phyloP scores from a whole-genome alignment of 2,329 filamentous ascomycete species.

The Claviceps purpurea region DNA sequence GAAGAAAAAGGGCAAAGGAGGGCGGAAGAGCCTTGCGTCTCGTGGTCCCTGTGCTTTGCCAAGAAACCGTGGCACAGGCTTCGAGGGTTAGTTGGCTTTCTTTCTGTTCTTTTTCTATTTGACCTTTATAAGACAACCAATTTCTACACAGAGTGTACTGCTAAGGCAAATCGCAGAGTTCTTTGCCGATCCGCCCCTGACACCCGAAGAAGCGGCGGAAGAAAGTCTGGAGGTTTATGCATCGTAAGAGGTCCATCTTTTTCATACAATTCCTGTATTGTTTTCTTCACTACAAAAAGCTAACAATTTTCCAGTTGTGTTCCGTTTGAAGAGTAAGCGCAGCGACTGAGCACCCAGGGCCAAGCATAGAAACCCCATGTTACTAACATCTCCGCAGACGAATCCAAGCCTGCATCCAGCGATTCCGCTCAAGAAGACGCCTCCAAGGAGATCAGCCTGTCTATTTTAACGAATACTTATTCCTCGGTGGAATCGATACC shows the following conservation, averaged over 20 bases:
- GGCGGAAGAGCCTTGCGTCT: constrained; percentile 6
- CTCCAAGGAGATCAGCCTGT: constrained; percentile 47
- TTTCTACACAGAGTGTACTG: not conserved
- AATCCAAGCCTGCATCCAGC: constrained; percentile 73
- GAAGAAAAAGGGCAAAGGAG: constrained; percentile 9
- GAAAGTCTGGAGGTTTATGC: constrained; percentile 56
- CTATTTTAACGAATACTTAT: constrained; percentile 69
- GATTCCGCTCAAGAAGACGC: constrained; percentile 65
- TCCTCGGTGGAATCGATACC: constrained; percentile 66
- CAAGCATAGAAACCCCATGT: not conserved
- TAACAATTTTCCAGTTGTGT: constrained; percentile 9
- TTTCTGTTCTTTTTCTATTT: not conserved
- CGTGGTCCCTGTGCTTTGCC: constrained; percentile 28
- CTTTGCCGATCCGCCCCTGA: constrained; percentile 68
- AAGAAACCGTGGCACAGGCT: constrained; percentile 45
- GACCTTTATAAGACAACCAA: too few relatives aligned
- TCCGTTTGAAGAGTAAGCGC: constrained; percentile 41
- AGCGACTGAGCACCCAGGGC: not conserved
- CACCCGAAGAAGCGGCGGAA: constrained; percentile 50
- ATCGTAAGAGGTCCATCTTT: constrained; percentile 33
- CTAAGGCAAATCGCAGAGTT: constrained; percentile 35
- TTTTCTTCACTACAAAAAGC: not conserved
- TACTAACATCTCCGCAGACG: constrained; percentile 36
- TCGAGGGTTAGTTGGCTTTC: constrained; percentile 46
- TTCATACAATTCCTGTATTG: not conserved